Percentiles rank a stretch among this genome's conserved stretches.
Conservation (phyloP, 2,329 filamentous ascomycete species). For the Sporothrix euskadiensis region DNA sequence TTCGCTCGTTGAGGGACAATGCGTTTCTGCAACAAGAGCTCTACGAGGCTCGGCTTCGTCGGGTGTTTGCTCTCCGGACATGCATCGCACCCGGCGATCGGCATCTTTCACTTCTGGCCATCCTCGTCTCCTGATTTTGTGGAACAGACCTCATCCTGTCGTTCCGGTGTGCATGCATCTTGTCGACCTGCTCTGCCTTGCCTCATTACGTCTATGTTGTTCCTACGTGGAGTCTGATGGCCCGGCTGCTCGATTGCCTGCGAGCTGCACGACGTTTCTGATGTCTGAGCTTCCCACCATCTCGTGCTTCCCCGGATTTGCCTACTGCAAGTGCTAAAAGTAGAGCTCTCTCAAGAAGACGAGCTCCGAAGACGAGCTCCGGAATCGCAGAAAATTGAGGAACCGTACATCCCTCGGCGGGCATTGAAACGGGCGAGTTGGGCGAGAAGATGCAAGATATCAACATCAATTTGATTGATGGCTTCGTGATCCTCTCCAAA, state of each 20-base stretch:
- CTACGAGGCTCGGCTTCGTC: constrained; percentile 6
- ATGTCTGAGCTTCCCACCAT: not conserved
- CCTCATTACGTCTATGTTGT: not conserved
- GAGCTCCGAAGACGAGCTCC: not conserved
- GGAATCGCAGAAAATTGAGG: not conserved
- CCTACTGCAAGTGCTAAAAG: constrained; percentile 20
- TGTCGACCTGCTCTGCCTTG: not conserved
- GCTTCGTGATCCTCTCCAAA: too few relatives aligned
- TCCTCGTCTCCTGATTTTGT: not conserved
- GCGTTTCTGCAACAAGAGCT: not conserved
- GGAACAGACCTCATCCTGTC: not conserved
- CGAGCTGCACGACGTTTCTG: not conserved
- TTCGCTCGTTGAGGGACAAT: not conserved
- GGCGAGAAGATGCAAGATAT: not conserved
- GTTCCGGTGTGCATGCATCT: not conserved
- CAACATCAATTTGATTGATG: not conserved
- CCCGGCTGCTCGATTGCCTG: not conserved
- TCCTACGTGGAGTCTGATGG: not conserved
- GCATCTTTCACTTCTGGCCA: not conserved
- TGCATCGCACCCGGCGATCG: not conserved
- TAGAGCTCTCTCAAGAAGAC: not conserved
- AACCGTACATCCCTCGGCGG: not conserved
- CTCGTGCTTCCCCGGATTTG: constrained; percentile 5
- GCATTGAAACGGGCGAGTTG: not conserved
- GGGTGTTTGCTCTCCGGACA: constrained; percentile 17